Evolutionary conservation across 495 filamentous ascomycete genomes (phyloP).

Genomic region (Elaphomyces granulatus): DNA sequence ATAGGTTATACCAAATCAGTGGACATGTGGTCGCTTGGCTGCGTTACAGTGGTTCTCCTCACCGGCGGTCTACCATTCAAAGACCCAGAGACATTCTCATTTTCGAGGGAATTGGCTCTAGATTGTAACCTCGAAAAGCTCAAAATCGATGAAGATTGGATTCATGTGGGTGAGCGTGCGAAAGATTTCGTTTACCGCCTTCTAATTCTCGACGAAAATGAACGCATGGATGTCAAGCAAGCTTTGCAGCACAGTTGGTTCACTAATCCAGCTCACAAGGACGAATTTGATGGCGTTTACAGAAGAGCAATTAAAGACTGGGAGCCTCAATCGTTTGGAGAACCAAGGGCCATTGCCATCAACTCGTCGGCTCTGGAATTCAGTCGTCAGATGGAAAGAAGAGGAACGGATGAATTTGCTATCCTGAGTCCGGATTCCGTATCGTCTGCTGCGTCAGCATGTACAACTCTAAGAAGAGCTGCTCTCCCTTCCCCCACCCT

Average conservation of each 20-base stretch:
- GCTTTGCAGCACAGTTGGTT: constrained; percentile 50
- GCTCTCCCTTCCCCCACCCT: background rate
- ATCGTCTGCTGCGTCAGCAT: too few species aligned
- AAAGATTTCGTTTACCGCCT: constrained; percentile 41
- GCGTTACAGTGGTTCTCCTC: constrained; percentile 37
- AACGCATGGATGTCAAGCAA: constrained; percentile 38
- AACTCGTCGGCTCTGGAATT: too few species aligned
- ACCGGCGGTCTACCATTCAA: constrained; percentile 30
- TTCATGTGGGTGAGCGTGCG: constrained; percentile 24
- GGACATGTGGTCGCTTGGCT: constrained; percentile 51
- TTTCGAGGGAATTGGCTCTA: constrained; percentile 8
- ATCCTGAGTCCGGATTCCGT: too few species aligned
- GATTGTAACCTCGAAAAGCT: constrained; percentile 22
- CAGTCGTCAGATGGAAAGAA: too few species aligned
- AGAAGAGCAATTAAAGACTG: constrained; percentile 33
- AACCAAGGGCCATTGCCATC: too few species aligned
- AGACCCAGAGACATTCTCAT: constrained; percentile 10
- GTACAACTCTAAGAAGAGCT: background rate
- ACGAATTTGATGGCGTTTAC: constrained; percentile 35
- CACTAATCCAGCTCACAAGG: constrained; percentile 23
- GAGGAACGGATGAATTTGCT: too few species aligned
- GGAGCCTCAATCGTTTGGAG: constrained; percentile 19
- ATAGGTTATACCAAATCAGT: constrained; percentile 44
- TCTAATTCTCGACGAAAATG: constrained; percentile 34
- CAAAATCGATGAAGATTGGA: constrained; percentile 21